These are phyloP conservation scores for Claviceps sp. DNA, from an alignment of 2,329 filamentous ascomycete species.

Conservation along the genomic window DNA sequence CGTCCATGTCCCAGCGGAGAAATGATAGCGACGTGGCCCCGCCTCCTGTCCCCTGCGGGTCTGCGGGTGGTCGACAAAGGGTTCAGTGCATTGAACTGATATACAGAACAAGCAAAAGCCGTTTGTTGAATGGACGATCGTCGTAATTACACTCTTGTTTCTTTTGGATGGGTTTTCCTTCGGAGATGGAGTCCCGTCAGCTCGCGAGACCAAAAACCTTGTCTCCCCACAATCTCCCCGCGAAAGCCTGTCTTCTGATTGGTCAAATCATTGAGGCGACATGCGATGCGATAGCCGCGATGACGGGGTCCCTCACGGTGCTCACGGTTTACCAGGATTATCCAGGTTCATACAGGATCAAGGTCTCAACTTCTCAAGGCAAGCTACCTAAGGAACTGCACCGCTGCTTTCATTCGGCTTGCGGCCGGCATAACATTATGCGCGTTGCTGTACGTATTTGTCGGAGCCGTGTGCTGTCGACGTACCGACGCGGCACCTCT, in stretches of 20 bases:
- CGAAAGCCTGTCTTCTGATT: background rate
- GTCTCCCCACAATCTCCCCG: background rate
- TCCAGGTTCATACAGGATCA: background rate
- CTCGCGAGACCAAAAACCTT: background rate
- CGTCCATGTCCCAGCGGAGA: background rate
- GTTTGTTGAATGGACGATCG: background rate
- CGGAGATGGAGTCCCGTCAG: background rate
- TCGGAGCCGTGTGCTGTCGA: background rate
- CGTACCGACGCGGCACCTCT: background rate
- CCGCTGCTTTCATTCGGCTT: too few relatives aligned
- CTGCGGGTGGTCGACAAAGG: background rate
- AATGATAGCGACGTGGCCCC: background rate
- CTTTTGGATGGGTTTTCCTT: background rate
- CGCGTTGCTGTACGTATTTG: background rate
- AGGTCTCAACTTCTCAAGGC: too few relatives aligned
- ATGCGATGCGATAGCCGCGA: background rate
- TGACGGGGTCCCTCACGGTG: background rate
- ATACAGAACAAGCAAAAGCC: background rate
- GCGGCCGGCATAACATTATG: too few relatives aligned
- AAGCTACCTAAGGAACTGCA: too few relatives aligned
- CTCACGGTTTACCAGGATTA: background rate
- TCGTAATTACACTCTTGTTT: background rate
- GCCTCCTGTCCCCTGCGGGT: background rate
- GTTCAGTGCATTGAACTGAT: background rate
- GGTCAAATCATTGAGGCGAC: background rate